Percentiles rank a stretch among this genome's conserved stretches.
Evolutionary conservation across 2,329 filamentous ascomycete species (phyloP).

Genomic region (Xylariaceae sp.): DNA sequence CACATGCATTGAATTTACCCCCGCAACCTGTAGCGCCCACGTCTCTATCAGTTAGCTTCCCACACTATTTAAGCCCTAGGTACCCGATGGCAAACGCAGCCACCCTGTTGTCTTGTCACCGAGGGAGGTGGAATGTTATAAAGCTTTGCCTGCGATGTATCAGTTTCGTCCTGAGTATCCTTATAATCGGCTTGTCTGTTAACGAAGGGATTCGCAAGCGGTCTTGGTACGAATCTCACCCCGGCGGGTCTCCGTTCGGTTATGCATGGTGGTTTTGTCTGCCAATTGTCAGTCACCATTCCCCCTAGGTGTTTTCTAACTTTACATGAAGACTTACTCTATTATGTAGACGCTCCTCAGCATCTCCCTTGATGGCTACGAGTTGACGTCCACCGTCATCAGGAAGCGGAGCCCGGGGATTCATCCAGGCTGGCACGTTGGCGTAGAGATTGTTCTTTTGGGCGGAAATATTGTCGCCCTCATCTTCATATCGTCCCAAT

Average conservation of each 20-base stretch:
- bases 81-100: no score
- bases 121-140: constrained; percentile 16
- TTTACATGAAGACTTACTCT: not conserved
- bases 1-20: no score
- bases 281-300: constrained; percentile 8
- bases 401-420: constrained; percentile 21
- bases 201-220: not conserved
- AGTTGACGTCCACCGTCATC: not conserved
- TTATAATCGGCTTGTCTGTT: constrained; percentile 11
- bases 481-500: not conserved
- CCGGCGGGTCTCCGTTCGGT: not conserved
- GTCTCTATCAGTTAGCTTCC: no score
- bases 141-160: constrained; percentile 17
- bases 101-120: constrained; percentile 15
- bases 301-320: not conserved
- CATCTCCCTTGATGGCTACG: constrained; percentile 3
- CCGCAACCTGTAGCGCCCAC: no score
- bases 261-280: constrained; percentile 16
- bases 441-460: constrained; percentile 12
- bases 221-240: not conserved
- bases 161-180: constrained; percentile 8
- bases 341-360: constrained; percentile 8
- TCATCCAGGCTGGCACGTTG: constrained; percentile 24
- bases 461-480: constrained; percentile 22
- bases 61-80: no score